These are phyloP conservation scores for Podospora sp. DNA, from an alignment of 495 filamentous ascomycete genomes.

Conservation along the genomic window DNA sequence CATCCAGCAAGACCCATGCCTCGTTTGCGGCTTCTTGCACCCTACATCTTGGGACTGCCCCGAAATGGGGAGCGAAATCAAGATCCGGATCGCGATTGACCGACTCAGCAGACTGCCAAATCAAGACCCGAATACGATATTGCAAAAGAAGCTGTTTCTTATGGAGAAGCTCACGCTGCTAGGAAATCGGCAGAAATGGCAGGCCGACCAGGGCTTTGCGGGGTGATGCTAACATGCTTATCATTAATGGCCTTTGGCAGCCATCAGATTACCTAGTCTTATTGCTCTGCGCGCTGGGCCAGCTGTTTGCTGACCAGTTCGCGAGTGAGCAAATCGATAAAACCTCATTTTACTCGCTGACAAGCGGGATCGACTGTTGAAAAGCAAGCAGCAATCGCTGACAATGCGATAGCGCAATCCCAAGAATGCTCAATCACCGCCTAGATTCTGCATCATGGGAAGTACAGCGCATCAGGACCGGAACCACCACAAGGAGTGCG, in stretches of 20 bases:
- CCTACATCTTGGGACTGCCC: constrained; percentile 32
- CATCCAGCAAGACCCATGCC: constrained; percentile 28
- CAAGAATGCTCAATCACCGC: too few relatives aligned
- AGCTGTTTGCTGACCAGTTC: too few relatives aligned
- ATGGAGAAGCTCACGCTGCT: background rate
- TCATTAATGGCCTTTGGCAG: background rate
- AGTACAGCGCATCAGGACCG: too few relatives aligned
- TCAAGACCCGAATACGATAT: background rate
- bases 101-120: constrained; percentile 11
- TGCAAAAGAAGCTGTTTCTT: background rate
- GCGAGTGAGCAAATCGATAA: too few relatives aligned
- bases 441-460: too few relatives aligned
- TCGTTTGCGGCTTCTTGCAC: constrained; percentile 39
- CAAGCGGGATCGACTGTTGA: too few relatives aligned
- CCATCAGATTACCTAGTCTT: background rate
- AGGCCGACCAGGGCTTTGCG: background rate
- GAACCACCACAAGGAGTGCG: too few relatives aligned
- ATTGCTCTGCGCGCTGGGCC: background rate
- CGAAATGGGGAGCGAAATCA: constrained; percentile 35
- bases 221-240: background rate
- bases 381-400: too few relatives aligned
- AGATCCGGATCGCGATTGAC: constrained; percentile 33
- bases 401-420: too few relatives aligned
- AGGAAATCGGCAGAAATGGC: background rate
- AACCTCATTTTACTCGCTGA: background rate